Conservation (phyloP, 176 grass and related monocot species). For the Hordeum vulgare region MorexV3_pseudomolecules_assembly NC_058523.1:319257951-319258450, state of each 20-base stretch:
- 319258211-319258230: not conserved
- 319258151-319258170: conserved; percentile 88
- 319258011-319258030: conserved; percentile 85
- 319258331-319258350: not conserved
- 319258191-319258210: conserved; percentile 40
- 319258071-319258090: conserved; percentile 54
- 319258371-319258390: not conserved
- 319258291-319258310: not conserved
- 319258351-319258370: not conserved
- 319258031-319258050: conserved; percentile 70
- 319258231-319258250: not conserved
- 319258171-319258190: conserved; percentile 49
- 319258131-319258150: conserved; percentile 59
- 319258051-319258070: conserved; percentile 46
- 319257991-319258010: conserved; percentile 85
- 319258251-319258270: not conserved
- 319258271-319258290: not conserved
- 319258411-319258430: not conserved
- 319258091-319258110: conserved; percentile 22
- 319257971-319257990: conserved; percentile 65
- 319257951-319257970: conserved; percentile 83
- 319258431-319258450: not conserved
- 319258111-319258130: conserved; percentile 42
- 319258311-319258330: not conserved
- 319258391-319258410: not conserved